Evolutionary conservation across 148 eudicot species (phyloP).

Genomic region (Rhododendron ovatum): DNA sequence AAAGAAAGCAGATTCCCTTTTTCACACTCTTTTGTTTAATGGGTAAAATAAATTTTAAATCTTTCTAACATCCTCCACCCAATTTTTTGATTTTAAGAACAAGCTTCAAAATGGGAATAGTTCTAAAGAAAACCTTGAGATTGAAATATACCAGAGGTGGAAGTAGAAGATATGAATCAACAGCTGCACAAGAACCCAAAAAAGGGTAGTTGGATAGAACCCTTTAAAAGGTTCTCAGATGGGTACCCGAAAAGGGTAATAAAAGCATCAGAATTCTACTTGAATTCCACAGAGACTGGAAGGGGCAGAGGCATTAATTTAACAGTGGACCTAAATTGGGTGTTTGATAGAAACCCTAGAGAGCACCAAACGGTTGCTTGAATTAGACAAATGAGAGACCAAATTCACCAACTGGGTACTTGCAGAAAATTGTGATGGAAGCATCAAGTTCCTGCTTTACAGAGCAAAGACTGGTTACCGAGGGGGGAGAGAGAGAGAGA

Average conservation of each 20-base stretch:
- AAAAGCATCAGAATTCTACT: slow-evolving; percentile 40
- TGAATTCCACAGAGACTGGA: slow-evolving; percentile 10
- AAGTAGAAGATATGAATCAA: slow-evolving; percentile 25
- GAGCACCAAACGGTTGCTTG: slow-evolving; percentile 34
- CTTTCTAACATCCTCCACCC: neutral
- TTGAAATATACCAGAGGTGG: slow-evolving; percentile 15
- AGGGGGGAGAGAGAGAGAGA: neutral
- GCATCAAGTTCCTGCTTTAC: slow-evolving; percentile 38
- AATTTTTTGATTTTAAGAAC: slow-evolving; percentile 15
- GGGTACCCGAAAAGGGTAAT: slow-evolving; percentile 29
- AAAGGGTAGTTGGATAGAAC: slow-evolving; percentile 13
- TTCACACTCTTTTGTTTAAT: slow-evolving; percentile 14
- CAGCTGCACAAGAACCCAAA: slow-evolving; percentile 19
- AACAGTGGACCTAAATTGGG: slow-evolving; percentile 21
- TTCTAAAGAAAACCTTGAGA: slow-evolving; percentile 5
- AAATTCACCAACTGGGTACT: slow-evolving; percentile 38
- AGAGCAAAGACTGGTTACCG: slow-evolving; percentile 17
- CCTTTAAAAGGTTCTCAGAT: slow-evolving; percentile 32
- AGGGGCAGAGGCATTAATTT: slow-evolving; percentile 6
- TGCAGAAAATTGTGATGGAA: slow-evolving; percentile 32
- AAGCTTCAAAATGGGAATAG: slow-evolving; percentile 10
- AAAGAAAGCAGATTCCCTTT: slow-evolving; percentile 65
- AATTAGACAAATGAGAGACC: slow-evolving; percentile 17
- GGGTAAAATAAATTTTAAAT: neutral
- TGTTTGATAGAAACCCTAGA: slow-evolving; percentile 19